phyloP scores from a whole-genome alignment of 305 asterid genomes.

The Solanum chacoense region DNA sequence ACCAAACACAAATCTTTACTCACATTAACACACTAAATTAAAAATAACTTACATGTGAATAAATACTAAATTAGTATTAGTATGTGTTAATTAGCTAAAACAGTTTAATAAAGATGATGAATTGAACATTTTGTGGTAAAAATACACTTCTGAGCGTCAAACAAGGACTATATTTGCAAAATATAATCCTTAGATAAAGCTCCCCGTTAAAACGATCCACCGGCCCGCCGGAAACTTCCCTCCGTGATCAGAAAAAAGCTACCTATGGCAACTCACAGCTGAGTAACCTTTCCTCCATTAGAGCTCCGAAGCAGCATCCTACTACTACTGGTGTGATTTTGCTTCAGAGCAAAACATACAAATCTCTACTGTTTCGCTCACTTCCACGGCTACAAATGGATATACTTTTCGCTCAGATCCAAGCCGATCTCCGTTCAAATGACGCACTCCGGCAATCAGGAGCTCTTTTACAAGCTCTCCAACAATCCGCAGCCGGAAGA shows the following conservation, averaged over 20 bases:
- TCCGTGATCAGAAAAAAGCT: not conserved
- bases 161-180: not conserved
- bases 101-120: not conserved
- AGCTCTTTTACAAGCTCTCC: slow-evolving; percentile 79
- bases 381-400: slow-evolving; percentile 31
- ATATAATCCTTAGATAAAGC: not conserved
- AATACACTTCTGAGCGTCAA: not conserved
- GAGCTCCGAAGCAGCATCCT: not conserved
- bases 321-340: not conserved
- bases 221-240: not conserved
- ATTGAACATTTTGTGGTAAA: not conserved
- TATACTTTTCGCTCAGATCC: slow-evolving; percentile 80
- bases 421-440: slow-evolving; percentile 83
- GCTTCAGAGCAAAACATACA: not conserved
- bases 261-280: not conserved
- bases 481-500: slow-evolving; percentile 84
- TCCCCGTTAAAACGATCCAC: not conserved
- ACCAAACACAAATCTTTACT: not conserved
- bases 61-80: not conserved
- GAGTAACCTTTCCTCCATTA: not conserved
- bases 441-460: slow-evolving; percentile 87
- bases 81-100: not conserved
- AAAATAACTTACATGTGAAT: not conserved
- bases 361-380: not conserved
- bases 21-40: too few species aligned